phyloP scores from a whole-genome alignment of 495 filamentous ascomycete species.

The Ascobolus immersus region DNA sequence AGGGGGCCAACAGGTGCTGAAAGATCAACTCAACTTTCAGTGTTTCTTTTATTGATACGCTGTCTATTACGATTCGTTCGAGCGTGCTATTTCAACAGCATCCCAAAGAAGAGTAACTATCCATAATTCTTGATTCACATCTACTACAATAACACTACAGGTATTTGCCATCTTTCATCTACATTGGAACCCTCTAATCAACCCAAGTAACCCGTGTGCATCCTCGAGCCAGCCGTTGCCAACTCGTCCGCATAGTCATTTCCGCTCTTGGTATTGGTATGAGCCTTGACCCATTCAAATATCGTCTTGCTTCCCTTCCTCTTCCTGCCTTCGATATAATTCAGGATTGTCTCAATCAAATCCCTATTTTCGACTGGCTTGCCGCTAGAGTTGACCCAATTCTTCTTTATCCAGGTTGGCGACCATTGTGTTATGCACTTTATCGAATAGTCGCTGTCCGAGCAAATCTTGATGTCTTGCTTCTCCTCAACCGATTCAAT shows the following conservation, averaged over 20 bases:
- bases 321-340: constrained; percentile 47
- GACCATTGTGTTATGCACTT: constrained; percentile 61
- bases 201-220: too few species aligned
- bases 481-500: constrained; percentile 7
- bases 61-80: too few species aligned
- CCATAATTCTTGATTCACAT: too few species aligned
- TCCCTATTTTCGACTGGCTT: constrained; percentile 59
- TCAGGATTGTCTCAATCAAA: constrained; percentile 39
- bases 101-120: too few species aligned
- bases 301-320: constrained; percentile 31
- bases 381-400: constrained; percentile 39
- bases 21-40: too few species aligned
- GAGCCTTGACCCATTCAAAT: constrained; percentile 66
- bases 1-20: too few species aligned
- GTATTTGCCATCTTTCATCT: too few species aligned
- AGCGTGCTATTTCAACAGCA: too few species aligned
- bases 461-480: constrained; percentile 37
- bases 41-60: too few species aligned
- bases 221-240: constrained; percentile 34
- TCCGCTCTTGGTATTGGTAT: constrained; percentile 10
- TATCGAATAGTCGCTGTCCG: constrained; percentile 61
- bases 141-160: too few species aligned
- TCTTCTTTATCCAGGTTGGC: constrained; percentile 42
- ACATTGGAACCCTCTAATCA: too few species aligned
- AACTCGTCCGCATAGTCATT: constrained; percentile 34